phyloP scores from a whole-genome alignment of 2,329 filamentous ascomycete species.

The Neurospora crassa region DNA sequence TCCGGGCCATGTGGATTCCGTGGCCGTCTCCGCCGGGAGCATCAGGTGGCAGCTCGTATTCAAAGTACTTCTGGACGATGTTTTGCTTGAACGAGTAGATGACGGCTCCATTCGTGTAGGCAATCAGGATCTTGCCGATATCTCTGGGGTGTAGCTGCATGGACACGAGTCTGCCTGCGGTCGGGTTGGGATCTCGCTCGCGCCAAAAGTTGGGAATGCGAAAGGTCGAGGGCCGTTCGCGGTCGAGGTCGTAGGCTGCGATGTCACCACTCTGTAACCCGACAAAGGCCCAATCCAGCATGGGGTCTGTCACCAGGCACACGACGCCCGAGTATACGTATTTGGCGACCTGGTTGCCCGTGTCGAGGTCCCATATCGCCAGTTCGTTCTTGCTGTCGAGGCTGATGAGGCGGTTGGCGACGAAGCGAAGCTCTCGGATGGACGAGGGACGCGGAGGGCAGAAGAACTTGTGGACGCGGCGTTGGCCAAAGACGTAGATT shows the following conservation, averaged over 20 bases:
- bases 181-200: conserved; percentile 57
- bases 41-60: conserved; percentile 72
- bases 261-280: conserved; percentile 77
- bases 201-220: conserved; percentile 82
- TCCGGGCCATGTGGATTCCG: conserved; percentile 51
- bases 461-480: conserved; percentile 68
- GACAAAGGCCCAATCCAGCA: conserved; percentile 86
- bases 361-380: conserved; percentile 70
- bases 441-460: conserved; percentile 62
- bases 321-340: conserved; percentile 71
- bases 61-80: conserved; percentile 64
- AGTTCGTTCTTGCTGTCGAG: conserved; percentile 82
- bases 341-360: conserved; percentile 54
- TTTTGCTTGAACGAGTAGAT: conserved; percentile 95
- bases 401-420: conserved; percentile 73
- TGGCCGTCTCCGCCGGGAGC: conserved; percentile 73
- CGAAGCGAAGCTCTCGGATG: conserved; percentile 72
- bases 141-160: conserved; percentile 84
- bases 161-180: conserved; percentile 50
- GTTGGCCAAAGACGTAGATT: conserved; percentile 81
- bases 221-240: conserved; percentile 65
- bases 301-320: conserved; percentile 71
- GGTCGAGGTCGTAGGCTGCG: conserved; percentile 86
- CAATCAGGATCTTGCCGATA: conserved; percentile 82
- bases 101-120: conserved; percentile 80